A percentile compares a stretch with the other conserved stretches of the same genome.
Conservation (phyloP, 176 grass and related monocot genomes). For the Melocanna baccifera region DNA sequence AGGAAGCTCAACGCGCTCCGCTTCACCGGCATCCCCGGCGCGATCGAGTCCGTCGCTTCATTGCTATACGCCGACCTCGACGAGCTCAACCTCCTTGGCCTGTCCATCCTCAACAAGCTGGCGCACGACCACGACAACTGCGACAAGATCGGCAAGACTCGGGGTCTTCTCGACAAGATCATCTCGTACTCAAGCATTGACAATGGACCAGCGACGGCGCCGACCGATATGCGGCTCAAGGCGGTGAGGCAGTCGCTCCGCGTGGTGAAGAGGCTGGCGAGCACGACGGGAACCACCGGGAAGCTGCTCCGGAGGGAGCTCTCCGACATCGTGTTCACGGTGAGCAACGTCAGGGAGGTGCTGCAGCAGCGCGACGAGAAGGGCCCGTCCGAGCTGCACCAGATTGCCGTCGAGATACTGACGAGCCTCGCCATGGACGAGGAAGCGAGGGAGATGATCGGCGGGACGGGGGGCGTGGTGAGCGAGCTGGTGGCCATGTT, state of each 20-base stretch:
- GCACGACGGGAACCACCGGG: conserved; percentile 52
- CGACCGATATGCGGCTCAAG: conserved; percentile 18
- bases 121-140: conserved; percentile 67
- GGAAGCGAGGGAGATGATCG: conserved; percentile 53
- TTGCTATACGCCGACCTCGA: conserved; percentile 46
- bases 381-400: conserved; percentile 22
- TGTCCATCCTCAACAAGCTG: conserved; percentile 65
- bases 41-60: conserved; percentile 55
- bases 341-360: conserved; percentile 62
- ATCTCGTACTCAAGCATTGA: conserved; percentile 49
- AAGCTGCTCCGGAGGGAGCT: conserved; percentile 53
- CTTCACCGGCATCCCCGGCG: conserved; percentile 42
- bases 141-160: conserved; percentile 60
- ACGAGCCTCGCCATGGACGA: conserved; percentile 70
- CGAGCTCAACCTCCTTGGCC: conserved; percentile 56
- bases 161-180: conserved; percentile 61
- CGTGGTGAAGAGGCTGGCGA: conserved; percentile 65
- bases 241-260: conserved; percentile 57
- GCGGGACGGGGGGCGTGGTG: conserved; percentile 55
- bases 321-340: conserved; percentile 54
- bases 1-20: conserved; percentile 48
- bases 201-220: background rate
- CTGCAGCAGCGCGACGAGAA: conserved; percentile 30
- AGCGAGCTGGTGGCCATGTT: conserved; percentile 52
- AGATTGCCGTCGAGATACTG: conserved; percentile 56